Conservation (phyloP, 768 basidiomycete genomes). For the Hericium coralloides region DNA sequence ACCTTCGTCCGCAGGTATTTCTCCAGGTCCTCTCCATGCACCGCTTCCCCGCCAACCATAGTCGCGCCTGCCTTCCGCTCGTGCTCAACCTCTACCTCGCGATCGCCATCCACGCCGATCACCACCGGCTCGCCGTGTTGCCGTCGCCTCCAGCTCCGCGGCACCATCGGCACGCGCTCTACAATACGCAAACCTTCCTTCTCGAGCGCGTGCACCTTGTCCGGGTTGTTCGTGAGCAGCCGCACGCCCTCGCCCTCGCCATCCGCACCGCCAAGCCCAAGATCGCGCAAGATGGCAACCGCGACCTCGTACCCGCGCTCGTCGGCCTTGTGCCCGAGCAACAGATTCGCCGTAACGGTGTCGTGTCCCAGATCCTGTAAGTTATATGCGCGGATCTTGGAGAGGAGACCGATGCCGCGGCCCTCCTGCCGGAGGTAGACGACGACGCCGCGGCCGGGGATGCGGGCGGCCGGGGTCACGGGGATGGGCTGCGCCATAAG, state of each 20-base stretch:
- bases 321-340: constrained; percentile 92
- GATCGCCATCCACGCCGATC: constrained; percentile 13
- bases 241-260: constrained; percentile 56
- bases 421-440: constrained; percentile 97
- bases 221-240: constrained; percentile 95
- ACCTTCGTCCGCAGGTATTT: constrained; percentile 95
- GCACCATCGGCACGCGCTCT: constrained; percentile 92
- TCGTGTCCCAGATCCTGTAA: constrained; percentile 96
- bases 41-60: constrained; percentile 70
- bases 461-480: constrained; percentile 26
- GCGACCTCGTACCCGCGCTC: constrained; percentile 92
- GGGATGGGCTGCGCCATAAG: constrained; percentile 70
- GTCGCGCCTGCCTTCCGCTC: constrained; percentile 56
- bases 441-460: constrained; percentile 86
- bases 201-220: constrained; percentile 85
- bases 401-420: constrained; percentile 90
- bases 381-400: constrained; percentile 96
- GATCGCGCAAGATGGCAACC: constrained; percentile 79
- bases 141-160: constrained; percentile 64
- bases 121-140: constrained; percentile 23
- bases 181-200: constrained; percentile 72
- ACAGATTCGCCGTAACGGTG: constrained; percentile 94
- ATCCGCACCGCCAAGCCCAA: constrained; percentile 56
- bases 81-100: constrained; percentile 18
- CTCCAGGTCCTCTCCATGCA: constrained; percentile 80